Base-by-base conservation (phyloP, 164 flowering plant species). In the Kingdonia uniflora region DNA sequence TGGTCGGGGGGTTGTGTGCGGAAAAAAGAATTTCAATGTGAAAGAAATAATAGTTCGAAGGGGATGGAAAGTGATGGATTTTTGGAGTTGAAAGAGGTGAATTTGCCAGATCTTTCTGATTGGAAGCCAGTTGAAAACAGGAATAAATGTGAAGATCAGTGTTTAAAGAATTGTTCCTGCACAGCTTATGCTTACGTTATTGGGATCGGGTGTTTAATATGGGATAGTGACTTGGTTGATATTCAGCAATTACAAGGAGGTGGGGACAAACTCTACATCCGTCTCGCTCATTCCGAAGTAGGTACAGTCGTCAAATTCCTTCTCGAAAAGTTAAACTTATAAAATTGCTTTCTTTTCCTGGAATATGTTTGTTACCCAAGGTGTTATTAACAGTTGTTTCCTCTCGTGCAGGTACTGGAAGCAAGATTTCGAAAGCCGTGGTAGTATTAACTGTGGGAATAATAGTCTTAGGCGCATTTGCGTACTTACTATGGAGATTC, bases 1-100 rank as follows among this genome's bases (percentile, higher is more conserved):
- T 65, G 69, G 73, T 50, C 39, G 5, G 43, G 45, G 61, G 71
- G 75, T 15, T 71, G 75, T 55, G 48, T 59, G 19, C 61, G 72
- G 53, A 54, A 29, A n/a, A 49, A 25, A 17, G 48, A 19, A n/a
- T 26, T 60, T 25, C 38, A 56, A 40, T 59, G 67, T 57, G 54
- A 50, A 40, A 49, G 11, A 19, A 43, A 8, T 12, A 54, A 7
- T 14, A 58, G 49, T 8, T 13, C 39, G 12, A 49, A 53, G 0
- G 45, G 19, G 24, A 58, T 60, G 11, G 42, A 64, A 38, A 38
- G 23, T 19, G 78, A 74, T 59, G 69, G 69, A 40, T 77, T 76
- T 54, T 14, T 51, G 53, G 60, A 48, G 56, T 20, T 71, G 49
- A 11, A 7, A 20, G 49, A 11, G 42, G 14, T 58, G 61, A 74